Evolutionary conservation across 2,329 filamentous ascomycete species (phyloP).

Genomic region (Salinomyces thailandicus): DNA sequence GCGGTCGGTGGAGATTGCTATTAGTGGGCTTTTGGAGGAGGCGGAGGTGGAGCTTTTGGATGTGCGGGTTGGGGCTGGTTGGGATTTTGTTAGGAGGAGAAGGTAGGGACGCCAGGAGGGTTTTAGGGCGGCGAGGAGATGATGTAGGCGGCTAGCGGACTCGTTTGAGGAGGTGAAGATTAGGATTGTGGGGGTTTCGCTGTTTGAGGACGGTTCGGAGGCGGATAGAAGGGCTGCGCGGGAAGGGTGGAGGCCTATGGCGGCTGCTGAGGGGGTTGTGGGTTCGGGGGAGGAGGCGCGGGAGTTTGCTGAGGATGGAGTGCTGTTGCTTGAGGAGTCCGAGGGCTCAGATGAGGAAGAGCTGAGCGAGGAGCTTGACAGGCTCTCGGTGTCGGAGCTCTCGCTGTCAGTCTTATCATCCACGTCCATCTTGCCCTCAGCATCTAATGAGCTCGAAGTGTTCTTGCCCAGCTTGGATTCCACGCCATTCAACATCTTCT

Average conservation of each 20-base stretch:
- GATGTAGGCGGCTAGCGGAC: slow-evolving; percentile 72
- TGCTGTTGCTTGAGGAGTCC: slow-evolving; percentile 2
- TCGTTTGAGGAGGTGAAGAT: slow-evolving; percentile 91
- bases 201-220: neutral
- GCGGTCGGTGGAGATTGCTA: slow-evolving; percentile 79
- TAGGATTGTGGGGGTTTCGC: slow-evolving; percentile 42
- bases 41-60: slow-evolving; percentile 54
- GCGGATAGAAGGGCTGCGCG: slow-evolving; percentile 6
- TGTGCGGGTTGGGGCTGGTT: slow-evolving; percentile 27
- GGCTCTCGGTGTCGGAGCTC: slow-evolving; percentile 5
- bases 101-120: slow-evolving; percentile 19
- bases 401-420: slow-evolving; percentile 7
- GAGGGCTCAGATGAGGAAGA: slow-evolving; percentile 2
- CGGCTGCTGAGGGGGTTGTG: neutral
- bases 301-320: neutral
- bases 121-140: slow-evolving; percentile 48
- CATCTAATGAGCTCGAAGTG: too few relatives aligned
- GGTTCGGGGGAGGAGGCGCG: neutral
- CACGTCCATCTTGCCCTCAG: slow-evolving; percentile 14
- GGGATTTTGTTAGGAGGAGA: slow-evolving; percentile 42
- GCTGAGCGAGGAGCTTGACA: slow-evolving; percentile 6
- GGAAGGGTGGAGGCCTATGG: slow-evolving; percentile 6
- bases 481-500: slow-evolving; percentile 33
- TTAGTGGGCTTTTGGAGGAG: slow-evolving; percentile 50
- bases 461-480: neutral